Evolutionary conservation across 305 asterid genomes (phyloP), one percentile per base, ranked within the genome.

Genomic region (Fraxinus nigra): DNA sequence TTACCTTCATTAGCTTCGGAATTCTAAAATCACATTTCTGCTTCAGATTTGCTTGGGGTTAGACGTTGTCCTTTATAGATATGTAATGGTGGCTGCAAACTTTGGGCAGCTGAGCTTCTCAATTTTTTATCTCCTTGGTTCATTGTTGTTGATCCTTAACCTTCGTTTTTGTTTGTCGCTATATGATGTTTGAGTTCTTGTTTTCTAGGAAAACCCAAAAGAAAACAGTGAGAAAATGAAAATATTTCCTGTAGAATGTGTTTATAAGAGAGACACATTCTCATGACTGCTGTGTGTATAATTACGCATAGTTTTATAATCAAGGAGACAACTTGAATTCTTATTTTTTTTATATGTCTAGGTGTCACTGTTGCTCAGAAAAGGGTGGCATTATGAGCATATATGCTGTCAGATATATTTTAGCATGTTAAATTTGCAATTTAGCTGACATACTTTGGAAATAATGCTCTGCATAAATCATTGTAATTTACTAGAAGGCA

Each of bases 301-400:
- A 24, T 22, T 28, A 73, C 30, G 46, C 40, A 65, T 34, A 11
- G 16, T 67, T 74, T 72, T 78, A 20, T 56, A 20, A 72, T 30
- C 80, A 43, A 85, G 72, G 63, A 28, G 78, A 78, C 32, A 26
- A 26, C 76, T 59, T 54, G 73, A 18, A 22, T 46, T 11, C 77
- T 30, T 56, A 77, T 43, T n/a, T 34, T 32, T 77, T 33, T 78
- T 28, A 38, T 3, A 54, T 74, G 56, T 85, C 40, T 40, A 30
- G 76, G 70, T 51, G 76, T 77, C 54, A 32, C 79, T 26, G 35
- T 76, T 79, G 43, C 82, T 73, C n/a, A 14, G 73, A 43, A 46
- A 46, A 78, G 28, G 76, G 67, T 63, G 61, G 20, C 56, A 33
- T 46, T 18, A 81, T 76, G 72, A 59, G 74, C 75, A 18, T 61